Base-by-base conservation (phyloP, 257 asterid genomes). In the Nicotiana sylvestris region DNA sequence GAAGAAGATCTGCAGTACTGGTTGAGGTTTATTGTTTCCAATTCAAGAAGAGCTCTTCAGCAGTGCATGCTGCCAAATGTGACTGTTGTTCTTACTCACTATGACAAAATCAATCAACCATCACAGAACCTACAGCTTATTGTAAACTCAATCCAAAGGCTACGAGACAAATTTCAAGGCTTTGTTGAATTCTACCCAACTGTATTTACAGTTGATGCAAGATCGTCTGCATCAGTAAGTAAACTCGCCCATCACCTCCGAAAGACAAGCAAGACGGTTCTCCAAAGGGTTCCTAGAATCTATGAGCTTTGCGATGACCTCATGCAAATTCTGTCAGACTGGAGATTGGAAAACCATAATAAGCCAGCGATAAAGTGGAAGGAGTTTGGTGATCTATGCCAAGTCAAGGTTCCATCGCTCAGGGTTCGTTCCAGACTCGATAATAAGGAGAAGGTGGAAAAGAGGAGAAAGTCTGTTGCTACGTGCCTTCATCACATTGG, bases 201-300 rank as follows among this genome's bases (percentile, higher is more conserved):
- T n/a, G 91, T 93, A 33, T 93, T 95, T 72, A 92, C 98, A 1
- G 93, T 95, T 18, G 98, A 93, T 76, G 98, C 98, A 60, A 92
- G 98, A 89, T 92, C 98, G 83, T 89, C 97, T 43, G 94, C 96
- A 10, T 92, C 96, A 2, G 95, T 91, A 87, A 86, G 88, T 88
- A 90, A 88, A 77, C 91, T 95, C 81, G 81, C 91, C 69, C 94
- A 91, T 76, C 98, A 95, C 83, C 61, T 93, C 39, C 87, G 91
- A 30, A 87, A 85, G 85, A 89, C 92, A 0, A 83, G 95, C 86
- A 92, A 84, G 80, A 87, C 91, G 13, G 83, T 90, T 66, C 94
- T 93, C 76, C 91, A 90, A 86, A 88, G 91, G 82, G 96, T 92
- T 51, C 98, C 98, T 46, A 87, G 90, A 57, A 91, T 95, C 66